Base-by-base conservation (phyloP, 768 basidiomycete genomes). In the Coprinopsis sp. region DNA sequence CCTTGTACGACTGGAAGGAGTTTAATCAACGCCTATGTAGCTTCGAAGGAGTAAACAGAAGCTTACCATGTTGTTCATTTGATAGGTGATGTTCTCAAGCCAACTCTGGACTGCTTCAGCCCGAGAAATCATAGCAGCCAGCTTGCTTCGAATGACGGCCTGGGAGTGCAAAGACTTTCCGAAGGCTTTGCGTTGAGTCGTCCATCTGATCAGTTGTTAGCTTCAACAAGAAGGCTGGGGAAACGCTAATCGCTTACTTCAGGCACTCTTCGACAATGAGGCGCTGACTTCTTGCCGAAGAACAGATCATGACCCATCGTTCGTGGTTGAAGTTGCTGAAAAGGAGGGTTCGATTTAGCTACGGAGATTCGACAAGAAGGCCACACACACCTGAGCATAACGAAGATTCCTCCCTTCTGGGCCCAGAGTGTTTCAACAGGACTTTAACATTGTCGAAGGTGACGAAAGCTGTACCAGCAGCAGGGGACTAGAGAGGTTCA, bases 311-410 rank as follows among this genome's bases (percentile, higher is more conserved):
- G 44, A 88, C 85, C 91, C 89, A 94, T 59, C 88, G 84, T 61
- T 93, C 93, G 65, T 94, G 91, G 64, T 94, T 95, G 68, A 95
- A 96, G 69, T 96, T 96, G 52, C 81, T 84, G 24, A 21, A 22
- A 27, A 37, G 28, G 27, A 11, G 34, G 34, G 7, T 43, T 38
- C 19, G 11, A 16, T 49, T 14, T 29, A 47, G 42, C 36, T 44
- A 18, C 44, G 8, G n/a, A 41, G 24, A 43, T 25, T 24, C 21
- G 18, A n/a, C 28, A 43, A 11, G 33, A 21, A 28, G 3, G 18
- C 44, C 22, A n/a, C 6, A 46, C 54, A 21, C 45, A 72, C 59
- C 83, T 71, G 22, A 69, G 63, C 63, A 73, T 76, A 38, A 76
- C 72, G 50, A 73, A 72, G 30, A 73, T 67, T 25, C 90, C 90